Conservation (phyloP, 805 yeast genomes). For the Dipodascus albidus region DNA sequence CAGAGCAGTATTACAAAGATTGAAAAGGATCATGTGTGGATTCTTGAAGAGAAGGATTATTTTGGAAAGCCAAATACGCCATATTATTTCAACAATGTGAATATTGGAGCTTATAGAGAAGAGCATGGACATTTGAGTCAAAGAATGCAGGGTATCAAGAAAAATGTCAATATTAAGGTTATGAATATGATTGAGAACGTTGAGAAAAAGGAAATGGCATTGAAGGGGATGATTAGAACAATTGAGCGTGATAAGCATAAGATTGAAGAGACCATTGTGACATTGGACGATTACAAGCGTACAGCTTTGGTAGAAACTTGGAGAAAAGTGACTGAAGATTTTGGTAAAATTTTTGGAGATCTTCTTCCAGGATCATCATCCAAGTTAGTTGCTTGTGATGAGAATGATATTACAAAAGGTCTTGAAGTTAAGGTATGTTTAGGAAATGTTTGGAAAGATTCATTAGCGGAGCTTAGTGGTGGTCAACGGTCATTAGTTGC, state of each 20-base stretch:
- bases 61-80: slow-evolving; percentile 26
- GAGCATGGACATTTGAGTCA: slow-evolving; percentile 46
- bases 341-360: slow-evolving; percentile 83
- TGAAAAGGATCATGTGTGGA: slow-evolving; percentile 56
- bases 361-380: slow-evolving; percentile 84
- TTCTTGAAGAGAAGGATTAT: slow-evolving; percentile 45
- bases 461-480: slow-evolving; percentile 89
- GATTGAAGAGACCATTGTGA: slow-evolving; percentile 76
- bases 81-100: slow-evolving; percentile 27
- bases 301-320: slow-evolving; percentile 76
- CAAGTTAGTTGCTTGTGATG: slow-evolving; percentile 70
- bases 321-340: slow-evolving; percentile 76
- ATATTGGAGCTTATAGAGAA: slow-evolving; percentile 50
- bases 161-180: slow-evolving; percentile 74
- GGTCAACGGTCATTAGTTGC: slow-evolving; percentile 96
- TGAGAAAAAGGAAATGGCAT: slow-evolving; percentile 71
- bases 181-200: slow-evolving; percentile 88
- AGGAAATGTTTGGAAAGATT: slow-evolving; percentile 92
- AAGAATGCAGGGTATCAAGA: slow-evolving; percentile 55
- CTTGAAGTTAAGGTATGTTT: slow-evolving; percentile 80
- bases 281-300: slow-evolving; percentile 74
- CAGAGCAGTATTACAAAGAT: slow-evolving; percentile 32
- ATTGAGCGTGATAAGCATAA: slow-evolving; percentile 82
- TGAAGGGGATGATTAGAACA: slow-evolving; percentile 71
- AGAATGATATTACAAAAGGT: slow-evolving; percentile 79